phyloP scores from a whole-genome alignment of 2,329 filamentous ascomycete genomes.

The Stagonosporopsis vannaccii region DNA sequence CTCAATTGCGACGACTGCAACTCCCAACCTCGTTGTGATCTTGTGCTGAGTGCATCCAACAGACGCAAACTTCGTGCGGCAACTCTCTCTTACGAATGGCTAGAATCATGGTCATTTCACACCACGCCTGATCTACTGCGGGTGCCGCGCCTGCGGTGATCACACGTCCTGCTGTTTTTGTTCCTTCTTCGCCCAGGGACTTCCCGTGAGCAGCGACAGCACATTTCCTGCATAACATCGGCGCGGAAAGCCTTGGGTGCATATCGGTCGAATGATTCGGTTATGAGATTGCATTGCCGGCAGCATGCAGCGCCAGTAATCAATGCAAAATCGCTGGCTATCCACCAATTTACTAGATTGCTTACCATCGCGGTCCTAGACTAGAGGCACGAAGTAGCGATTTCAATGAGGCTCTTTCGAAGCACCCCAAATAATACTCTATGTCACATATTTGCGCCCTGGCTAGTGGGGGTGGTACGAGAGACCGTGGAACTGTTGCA shows the following conservation, averaged over 20 bases:
- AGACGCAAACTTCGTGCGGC: background rate
- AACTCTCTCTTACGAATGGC: too few species aligned
- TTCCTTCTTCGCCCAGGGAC: conserved; percentile 7
- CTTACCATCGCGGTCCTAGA: too few species aligned
- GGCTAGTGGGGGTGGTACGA: background rate
- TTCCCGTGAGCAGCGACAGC: conserved; percentile 1
- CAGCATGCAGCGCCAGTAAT: background rate
- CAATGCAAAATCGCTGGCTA: too few species aligned
- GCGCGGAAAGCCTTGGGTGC: background rate
- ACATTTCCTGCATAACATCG: background rate
- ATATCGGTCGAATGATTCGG: background rate
- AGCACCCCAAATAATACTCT: background rate
- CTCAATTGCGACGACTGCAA: background rate
- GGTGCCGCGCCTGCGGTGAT: conserved; percentile 2
- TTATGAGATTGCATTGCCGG: background rate
- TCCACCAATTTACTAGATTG: too few species aligned
- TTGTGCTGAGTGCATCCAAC: background rate
- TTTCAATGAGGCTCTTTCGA: background rate
- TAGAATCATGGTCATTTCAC: background rate
- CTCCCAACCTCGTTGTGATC: background rate
- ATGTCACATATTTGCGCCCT: background rate
- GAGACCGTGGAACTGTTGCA: background rate
- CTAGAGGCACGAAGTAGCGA: background rate
- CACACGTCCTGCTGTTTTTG: background rate
- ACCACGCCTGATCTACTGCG: background rate